These are phyloP conservation scores for Vaccinium darrowii DNA, from an alignment of 148 eudicot genomes.

Conservation along the genomic window DNA sequence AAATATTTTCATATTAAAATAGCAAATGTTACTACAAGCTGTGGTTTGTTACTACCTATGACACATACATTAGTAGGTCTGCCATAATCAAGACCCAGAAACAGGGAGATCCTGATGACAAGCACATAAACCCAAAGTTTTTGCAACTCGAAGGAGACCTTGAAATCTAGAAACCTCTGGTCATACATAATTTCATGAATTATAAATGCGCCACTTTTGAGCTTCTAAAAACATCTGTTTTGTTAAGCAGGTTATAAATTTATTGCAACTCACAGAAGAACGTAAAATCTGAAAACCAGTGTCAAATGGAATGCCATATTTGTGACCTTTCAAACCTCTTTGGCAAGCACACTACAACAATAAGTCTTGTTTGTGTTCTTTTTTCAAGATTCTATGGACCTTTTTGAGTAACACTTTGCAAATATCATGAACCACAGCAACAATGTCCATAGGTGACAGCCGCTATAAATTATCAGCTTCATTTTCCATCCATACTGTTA, in stretches of 20 bases:
- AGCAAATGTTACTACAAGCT: neutral
- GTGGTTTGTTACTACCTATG: neutral
- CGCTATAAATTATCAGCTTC: neutral
- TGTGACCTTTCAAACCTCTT: neutral
- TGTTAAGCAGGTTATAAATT: neutral
- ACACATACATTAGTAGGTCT: neutral
- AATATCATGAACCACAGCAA: neutral
- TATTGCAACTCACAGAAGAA: neutral
- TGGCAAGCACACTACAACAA: neutral
- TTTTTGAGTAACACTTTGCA: neutral
- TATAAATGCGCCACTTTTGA: neutral
- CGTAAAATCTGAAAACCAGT: neutral
- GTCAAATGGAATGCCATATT: neutral
- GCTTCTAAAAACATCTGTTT: neutral
- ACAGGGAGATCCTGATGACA: neutral
- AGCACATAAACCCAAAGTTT: neutral
- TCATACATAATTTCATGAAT: neutral
- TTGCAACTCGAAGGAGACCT: neutral
- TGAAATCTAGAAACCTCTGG: neutral
- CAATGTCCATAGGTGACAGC: neutral
- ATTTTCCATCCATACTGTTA: neutral
- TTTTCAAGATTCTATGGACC: neutral
- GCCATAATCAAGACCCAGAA: neutral
- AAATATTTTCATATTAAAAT: neutral
- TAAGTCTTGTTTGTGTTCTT: neutral